Percentiles rank a stretch among this genome's conserved stretches.
Conservation (phyloP, 2,329 filamentous ascomycete genomes). For the Colletotrichum nymphaeae region DNA sequence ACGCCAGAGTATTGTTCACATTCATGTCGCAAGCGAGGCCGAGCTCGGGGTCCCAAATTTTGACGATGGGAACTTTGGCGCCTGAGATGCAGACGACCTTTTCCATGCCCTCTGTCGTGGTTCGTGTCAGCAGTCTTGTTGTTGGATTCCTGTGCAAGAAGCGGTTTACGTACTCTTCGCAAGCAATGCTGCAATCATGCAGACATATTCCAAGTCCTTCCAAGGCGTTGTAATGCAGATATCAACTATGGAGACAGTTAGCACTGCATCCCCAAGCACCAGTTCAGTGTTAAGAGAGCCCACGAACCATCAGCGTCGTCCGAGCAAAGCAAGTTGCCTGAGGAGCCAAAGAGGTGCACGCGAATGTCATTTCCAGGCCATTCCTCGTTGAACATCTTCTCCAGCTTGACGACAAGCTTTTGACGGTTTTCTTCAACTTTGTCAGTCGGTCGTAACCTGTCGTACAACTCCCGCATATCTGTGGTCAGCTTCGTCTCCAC, state of each 20-base stretch:
- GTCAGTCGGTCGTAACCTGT: constrained; percentile 83
- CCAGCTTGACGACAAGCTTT: constrained; percentile 86
- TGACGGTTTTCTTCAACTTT: constrained; percentile 81
- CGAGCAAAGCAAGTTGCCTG: constrained; percentile 92
- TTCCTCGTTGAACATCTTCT: constrained; percentile 86
- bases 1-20: constrained; percentile 93
- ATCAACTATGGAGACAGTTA: constrained; percentile 74
- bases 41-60: constrained; percentile 97
- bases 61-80: constrained; percentile 97
- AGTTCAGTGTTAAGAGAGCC: not conserved
- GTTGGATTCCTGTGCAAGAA: not conserved
- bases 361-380: constrained; percentile 93
- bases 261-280: constrained; percentile 26
- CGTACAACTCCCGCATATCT: constrained; percentile 88
- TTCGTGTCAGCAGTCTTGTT: constrained; percentile 5
- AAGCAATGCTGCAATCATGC: constrained; percentile 87
- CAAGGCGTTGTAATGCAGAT: constrained; percentile 96
- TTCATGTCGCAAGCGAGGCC: constrained; percentile 96
- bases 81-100: constrained; percentile 94
- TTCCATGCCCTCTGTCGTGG: constrained; percentile 87
- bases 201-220: constrained; percentile 89
- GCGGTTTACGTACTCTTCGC: constrained; percentile 76
- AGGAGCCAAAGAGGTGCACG: constrained; percentile 97
- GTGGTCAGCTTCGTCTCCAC: constrained; percentile 81
- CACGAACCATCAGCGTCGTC: constrained; percentile 92